These are phyloP conservation scores for Cetraspora pellucida DNA, from an alignment of 192 early-diverging fungal species.

Conservation along the genomic window DNA sequence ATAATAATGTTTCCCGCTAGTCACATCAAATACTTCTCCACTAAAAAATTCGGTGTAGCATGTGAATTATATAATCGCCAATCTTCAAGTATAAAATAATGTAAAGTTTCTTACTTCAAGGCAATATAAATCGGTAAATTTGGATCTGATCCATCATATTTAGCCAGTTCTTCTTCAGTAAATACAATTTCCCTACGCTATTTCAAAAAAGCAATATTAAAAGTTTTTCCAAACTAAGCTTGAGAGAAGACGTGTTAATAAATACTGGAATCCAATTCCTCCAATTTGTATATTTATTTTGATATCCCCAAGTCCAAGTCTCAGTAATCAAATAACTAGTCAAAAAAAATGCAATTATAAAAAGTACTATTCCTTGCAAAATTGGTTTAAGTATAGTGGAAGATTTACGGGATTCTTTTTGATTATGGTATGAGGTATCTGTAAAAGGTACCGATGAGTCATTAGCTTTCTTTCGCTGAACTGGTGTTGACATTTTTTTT, in stretches of 20 bases:
- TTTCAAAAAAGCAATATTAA: neutral
- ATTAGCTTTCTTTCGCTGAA: neutral
- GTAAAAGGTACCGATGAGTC: neutral
- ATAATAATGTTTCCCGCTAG: slow-evolving; percentile 75
- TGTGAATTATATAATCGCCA: too few species aligned
- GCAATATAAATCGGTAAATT: slow-evolving; percentile 87
- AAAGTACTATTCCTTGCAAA: slow-evolving; percentile 35
- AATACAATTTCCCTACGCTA: slow-evolving; percentile 58
- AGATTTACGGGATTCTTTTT: neutral
- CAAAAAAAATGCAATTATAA: slow-evolving; percentile 49
- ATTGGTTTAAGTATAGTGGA: neutral
- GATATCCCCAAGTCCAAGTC: slow-evolving; percentile 74
- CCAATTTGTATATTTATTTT: slow-evolving; percentile 71
- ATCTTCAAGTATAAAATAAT: too few species aligned
- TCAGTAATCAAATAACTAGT: slow-evolving; percentile 75
- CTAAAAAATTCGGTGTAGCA: slow-evolving; percentile 41
- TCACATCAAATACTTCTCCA: slow-evolving; percentile 95
- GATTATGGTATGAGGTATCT: neutral
- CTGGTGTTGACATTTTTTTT: neutral
- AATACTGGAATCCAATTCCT: slow-evolving; percentile 70
- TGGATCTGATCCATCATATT: slow-evolving; percentile 85
- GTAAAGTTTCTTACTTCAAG: slow-evolving; percentile 59
- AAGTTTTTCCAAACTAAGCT: neutral
- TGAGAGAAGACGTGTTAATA: neutral
- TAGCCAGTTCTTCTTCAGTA: slow-evolving; percentile 73